Evolutionary conservation across 1,284 basidiomycete species (phyloP), one percentile per base, ranked within the genome.

Genomic region (Quambalaria eucalypti): DNA sequence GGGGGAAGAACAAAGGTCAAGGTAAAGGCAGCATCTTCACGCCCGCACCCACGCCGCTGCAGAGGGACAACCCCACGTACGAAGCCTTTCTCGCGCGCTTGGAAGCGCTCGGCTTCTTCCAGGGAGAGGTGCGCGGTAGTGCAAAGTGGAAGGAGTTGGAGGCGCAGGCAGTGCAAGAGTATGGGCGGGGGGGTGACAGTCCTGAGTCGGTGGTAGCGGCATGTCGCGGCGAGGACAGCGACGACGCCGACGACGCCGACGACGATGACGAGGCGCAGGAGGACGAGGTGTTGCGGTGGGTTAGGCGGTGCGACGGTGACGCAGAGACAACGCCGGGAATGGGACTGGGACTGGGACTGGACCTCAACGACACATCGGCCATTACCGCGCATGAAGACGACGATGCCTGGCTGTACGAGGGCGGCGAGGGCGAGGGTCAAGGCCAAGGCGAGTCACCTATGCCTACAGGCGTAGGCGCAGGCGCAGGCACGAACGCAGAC

Each of bases 61-160:
- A 8, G 50, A 52, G 2, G 5, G 4, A 14, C 16, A 21, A 39
- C 36, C 49, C 30, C 9, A 57, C 57, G 53, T 47, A 57, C 9
- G 49, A 62, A 16, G 48, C 31, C 12, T 62, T 70, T 28, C n/a
- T 69, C 19, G 49, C 26, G 3, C 54, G 60, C 1, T 61, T 73
- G 2, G 36, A 36, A 6, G 55, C 47, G 48, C 56, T 71, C 4
- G 71, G 71, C 23, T 73, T 61, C 52, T 73, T 73, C 52, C 66
- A 58, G 14, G 52, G 46, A 29, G 63, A 72, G 31, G 44, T 68
- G 14, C 51, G 56, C 12, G 64, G 59, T 2, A 71, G 66, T 39
- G 53, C 57, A 21, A 58, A 48, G 21, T 73, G 70, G 70, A 66
- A 65, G 48, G 51, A 56, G 40, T 61, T 69, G 3, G 65, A 71